Evolutionary conservation across 176 grass and related monocot genomes (phyloP), one percentile per base, ranked within the genome.

Genomic region (Avena atlantica): DNA sequence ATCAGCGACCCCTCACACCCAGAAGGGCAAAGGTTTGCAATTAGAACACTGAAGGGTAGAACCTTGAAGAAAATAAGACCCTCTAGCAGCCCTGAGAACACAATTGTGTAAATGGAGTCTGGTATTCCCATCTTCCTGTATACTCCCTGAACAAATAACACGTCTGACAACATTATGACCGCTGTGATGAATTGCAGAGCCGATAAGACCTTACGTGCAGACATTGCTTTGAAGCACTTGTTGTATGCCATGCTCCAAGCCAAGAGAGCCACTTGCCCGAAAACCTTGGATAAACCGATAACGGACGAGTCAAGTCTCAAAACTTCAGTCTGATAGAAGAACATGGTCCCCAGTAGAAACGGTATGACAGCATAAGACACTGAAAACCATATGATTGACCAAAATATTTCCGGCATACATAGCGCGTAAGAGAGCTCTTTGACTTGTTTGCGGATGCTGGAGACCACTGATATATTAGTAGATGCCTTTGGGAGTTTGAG

Each of bases 311-410:
- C 89, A 6, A 99, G 91, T 44, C 78, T 91, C 53, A 99, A 84
- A 34, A 96, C 89, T 76, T 94, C 89, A 74, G 97, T 99, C 78
- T 99, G 94, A 69, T 97, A 99, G 83, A 96, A 99, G 86, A 99
- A 99, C 97, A 97, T 99, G 19, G 94, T 94, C 72, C 97, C 94
- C 15, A 85, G 83, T 58, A 97, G 84, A 85, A 94, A 91, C 25
- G 97, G 97, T 85, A 94, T 86, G 67, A 88, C 21, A 3, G 94
- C 92, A 31, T 96, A 99, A 1, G 97, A 99, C 53, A 87, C 45
- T 81, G 89, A 91, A 84, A 99, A 94, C 97, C 97, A 97, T 64
- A 84, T 25, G 74, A 99, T 71, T 24, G 82, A 93, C 80, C 72
- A 74, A 42, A 82, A 92, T 50, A 97, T 97, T 86, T 93, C 97